Evolutionary conservation across 768 basidiomycete genomes (phyloP).

Genomic region (Mycena rosella): DNA sequence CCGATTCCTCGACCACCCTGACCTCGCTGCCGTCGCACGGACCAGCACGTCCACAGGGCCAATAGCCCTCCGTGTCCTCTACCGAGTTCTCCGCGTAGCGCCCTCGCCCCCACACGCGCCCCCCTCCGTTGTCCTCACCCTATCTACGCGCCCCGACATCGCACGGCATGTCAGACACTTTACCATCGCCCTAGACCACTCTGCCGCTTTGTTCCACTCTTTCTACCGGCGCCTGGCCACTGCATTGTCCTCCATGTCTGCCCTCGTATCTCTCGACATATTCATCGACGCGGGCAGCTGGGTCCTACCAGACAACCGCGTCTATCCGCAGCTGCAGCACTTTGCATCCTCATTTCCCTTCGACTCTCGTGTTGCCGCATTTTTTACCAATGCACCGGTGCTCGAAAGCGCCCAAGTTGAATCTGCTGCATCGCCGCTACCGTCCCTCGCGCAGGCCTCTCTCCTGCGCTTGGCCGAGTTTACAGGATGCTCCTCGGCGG

Average conservation of each 20-base stretch:
- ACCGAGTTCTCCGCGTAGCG: conserved; percentile 64
- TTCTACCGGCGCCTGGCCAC: conserved; percentile 63
- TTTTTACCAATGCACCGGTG: conserved; percentile 67
- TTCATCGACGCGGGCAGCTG: conserved; percentile 69
- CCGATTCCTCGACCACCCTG: conserved; percentile 41
- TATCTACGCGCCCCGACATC: conserved; percentile 68
- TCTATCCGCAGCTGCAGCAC: conserved; percentile 63
- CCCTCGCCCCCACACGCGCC: conserved; percentile 49
- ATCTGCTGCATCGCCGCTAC: conserved; percentile 53
- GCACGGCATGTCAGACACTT: conserved; percentile 75
- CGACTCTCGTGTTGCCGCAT: conserved; percentile 68
- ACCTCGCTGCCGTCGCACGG: conserved; percentile 65
- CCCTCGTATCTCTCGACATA: conserved; percentile 68
- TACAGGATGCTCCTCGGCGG: conserved; percentile 69
- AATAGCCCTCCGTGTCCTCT: conserved; percentile 73
- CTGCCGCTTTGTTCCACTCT: conserved; percentile 53
- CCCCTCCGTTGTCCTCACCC: conserved; percentile 60
- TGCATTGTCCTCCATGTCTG: conserved; percentile 73
- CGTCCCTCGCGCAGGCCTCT: conserved; percentile 53
- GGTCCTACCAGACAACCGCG: conserved; percentile 55
- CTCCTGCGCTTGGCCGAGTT: conserved; percentile 67
- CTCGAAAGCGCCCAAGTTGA: conserved; percentile 65
- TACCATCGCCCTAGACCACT: conserved; percentile 63
- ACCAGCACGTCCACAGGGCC: conserved; percentile 56
- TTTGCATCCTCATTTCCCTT: conserved; percentile 74